Evolutionary conservation across 2,329 filamentous ascomycete species (phyloP).

Genomic region (Pestalotiopsis sp.): DNA sequence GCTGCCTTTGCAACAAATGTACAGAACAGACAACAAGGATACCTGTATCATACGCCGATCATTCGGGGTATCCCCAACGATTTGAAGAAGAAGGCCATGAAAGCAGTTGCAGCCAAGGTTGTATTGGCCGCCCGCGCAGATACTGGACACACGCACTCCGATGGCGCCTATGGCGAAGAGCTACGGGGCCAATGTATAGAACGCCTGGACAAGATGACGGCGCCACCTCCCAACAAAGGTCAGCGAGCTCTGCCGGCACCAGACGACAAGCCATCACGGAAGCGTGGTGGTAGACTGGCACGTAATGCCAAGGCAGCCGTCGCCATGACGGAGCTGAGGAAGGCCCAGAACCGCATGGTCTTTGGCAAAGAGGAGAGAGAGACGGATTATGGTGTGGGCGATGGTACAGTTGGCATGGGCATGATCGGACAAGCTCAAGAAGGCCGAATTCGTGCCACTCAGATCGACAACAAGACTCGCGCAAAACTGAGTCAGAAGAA

Average conservation of each 20-base stretch:
- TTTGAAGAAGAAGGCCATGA: conserved; percentile 89
- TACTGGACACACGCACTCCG: conserved; percentile 77
- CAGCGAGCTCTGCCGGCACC: conserved; percentile 85
- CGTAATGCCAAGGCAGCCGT: conserved; percentile 95
- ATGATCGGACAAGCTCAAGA: conserved; percentile 93
- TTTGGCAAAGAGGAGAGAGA: conserved; percentile 97
- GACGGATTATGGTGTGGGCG: conserved; percentile 85
- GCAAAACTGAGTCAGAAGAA: conserved; percentile 95
- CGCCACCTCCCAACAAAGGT: conserved; percentile 88
- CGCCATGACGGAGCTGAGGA: conserved; percentile 94
- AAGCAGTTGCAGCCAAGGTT: conserved; percentile 91
- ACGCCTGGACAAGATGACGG: conserved; percentile 88
- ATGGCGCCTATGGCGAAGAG: conserved; percentile 82
- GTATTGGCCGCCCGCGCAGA: conserved; percentile 93
- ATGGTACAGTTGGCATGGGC: conserved; percentile 84
- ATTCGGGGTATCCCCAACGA: conserved; percentile 84
- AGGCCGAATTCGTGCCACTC: conserved; percentile 83
- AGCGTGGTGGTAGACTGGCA: conserved; percentile 87
- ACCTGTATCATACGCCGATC: conserved; percentile 88
- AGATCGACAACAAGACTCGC: conserved; percentile 90
- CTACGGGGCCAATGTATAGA: conserved; percentile 83
- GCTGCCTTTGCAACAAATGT: conserved; percentile 88
- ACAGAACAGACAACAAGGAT: conserved; percentile 88
- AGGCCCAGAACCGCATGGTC: conserved; percentile 93
- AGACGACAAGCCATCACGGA: conserved; percentile 92